Evolutionary conservation across 2,329 filamentous ascomycete species (phyloP).

Genomic region (Talaromyces amestolkiae): DNA sequence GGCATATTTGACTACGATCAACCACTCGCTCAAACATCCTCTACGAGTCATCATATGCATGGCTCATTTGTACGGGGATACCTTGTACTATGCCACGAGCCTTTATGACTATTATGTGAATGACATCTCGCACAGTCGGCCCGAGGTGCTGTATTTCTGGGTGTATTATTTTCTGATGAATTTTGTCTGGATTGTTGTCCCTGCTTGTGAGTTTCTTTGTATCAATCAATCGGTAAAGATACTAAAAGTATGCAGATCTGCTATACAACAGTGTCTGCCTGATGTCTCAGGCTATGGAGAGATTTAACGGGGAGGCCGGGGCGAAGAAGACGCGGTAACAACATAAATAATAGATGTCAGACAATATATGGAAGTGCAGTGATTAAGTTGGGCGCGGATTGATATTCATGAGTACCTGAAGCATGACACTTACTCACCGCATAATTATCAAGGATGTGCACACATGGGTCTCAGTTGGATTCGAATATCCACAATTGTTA

Average conservation of each 20-base stretch:
- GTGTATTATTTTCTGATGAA: constrained; percentile 66
- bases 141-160: constrained; percentile 65
- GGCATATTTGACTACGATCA: constrained; percentile 53
- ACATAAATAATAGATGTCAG: too few relatives aligned
- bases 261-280: constrained; percentile 20
- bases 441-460: background rate
- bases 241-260: constrained; percentile 15
- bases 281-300: constrained; percentile 16
- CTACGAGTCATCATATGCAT: constrained; percentile 61
- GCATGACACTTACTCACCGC: constrained; percentile 1
- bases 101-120: constrained; percentile 59
- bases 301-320: background rate
- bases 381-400: background rate
- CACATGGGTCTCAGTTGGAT: background rate
- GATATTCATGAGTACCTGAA: background rate
- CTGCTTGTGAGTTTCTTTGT: constrained; percentile 47
- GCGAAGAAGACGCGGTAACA: constrained; percentile 9
- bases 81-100: constrained; percentile 63
- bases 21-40: constrained; percentile 58
- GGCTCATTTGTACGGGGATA: constrained; percentile 63
- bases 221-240: background rate
- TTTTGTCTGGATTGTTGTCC: constrained; percentile 64
- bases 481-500: background rate
- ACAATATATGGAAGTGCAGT: background rate
- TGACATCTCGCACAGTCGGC: constrained; percentile 56